Evolutionary conservation across 768 basidiomycete species (phyloP), one percentile per base, ranked within the genome.

Genomic region (Russula lepida): DNA sequence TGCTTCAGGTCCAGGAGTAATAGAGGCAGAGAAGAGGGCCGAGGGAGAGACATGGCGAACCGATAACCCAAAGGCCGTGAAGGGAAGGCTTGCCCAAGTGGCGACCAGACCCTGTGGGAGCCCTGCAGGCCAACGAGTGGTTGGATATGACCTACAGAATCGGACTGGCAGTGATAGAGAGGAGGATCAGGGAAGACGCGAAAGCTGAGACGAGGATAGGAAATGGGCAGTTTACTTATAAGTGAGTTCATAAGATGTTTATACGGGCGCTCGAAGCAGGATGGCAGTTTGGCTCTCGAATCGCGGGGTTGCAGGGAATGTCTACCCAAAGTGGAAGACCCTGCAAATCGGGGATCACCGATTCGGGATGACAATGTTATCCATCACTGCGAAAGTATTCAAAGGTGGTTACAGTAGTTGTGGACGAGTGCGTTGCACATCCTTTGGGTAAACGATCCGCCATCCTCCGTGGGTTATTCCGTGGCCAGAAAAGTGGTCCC

Each of bases 1-100:
- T 65, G 62, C 17, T 56, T 37, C 21, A 65, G 19, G 43, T 59
- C 33, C 48, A 52, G 30, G 1, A 63, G 9, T 17, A 23, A 2
- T 27, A 53, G 48, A 21, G 52, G 11, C 25, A 30, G 53, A 21
- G 52, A 9, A 27, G 54, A 33, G 2, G 44, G 23, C 23, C 6
- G 25, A 33, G 35, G 11, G 23, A 37, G 32, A 6, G 58, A 23
- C 54, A 64, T 56, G 54, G 41, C n/a, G 39, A 33, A 28, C 46
- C 27, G 12, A 49, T 21, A 23, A 13, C 25, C 19, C 3, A 1
- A 1, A 19, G 47, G 35, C 32, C 1, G n/a, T 15, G 25, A 37
- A 33, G 8, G 4, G 25, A 37, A 33, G 8, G 4, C 12, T 41
- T 27, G 48, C 35, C 13, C 44, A n/a, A 37, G 37, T 44, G 28